phyloP scores from a whole-genome alignment of 2,329 filamentous ascomycete species.

The Cytospora piceicola region DNA sequence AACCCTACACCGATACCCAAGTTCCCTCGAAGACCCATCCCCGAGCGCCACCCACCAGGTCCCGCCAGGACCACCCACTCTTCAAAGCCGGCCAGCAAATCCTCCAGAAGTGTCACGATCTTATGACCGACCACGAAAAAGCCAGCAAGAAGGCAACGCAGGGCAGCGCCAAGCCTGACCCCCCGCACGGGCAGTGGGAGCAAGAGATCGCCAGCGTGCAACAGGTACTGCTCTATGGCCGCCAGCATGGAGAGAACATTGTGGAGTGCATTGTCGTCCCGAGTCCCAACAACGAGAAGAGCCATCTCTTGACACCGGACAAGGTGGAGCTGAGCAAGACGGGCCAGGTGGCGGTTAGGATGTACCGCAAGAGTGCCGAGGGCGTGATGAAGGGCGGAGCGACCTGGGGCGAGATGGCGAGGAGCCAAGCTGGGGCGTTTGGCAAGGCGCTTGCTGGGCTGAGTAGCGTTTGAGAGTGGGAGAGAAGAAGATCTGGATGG shows the following conservation, averaged over 20 bases:
- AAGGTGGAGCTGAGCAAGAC: slow-evolving; percentile 33
- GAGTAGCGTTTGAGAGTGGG: not conserved
- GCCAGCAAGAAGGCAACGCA: slow-evolving; percentile 35
- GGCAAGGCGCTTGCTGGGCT: slow-evolving; percentile 17
- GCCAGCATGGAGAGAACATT: slow-evolving; percentile 37
- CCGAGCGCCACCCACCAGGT: not conserved
- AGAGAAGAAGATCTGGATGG: not conserved
- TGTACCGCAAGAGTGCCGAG: slow-evolving; percentile 40
- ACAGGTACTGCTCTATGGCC: slow-evolving; percentile 40
- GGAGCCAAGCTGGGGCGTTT: slow-evolving; percentile 17
- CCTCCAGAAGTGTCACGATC: slow-evolving; percentile 33
- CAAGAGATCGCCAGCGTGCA: slow-evolving; percentile 41
- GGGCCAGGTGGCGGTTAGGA: slow-evolving; percentile 36
- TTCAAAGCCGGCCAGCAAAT: slow-evolving; percentile 34
- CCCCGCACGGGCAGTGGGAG: slow-evolving; percentile 39
- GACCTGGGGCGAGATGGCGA: slow-evolving; percentile 21
- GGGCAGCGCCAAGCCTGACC: slow-evolving; percentile 30
- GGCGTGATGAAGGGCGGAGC: slow-evolving; percentile 30
- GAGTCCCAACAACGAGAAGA: slow-evolving; percentile 8
- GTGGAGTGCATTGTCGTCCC: slow-evolving; percentile 33
- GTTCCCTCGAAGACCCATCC: not conserved
- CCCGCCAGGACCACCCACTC: slow-evolving; percentile 32
- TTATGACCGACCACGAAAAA: slow-evolving; percentile 39
- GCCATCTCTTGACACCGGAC: slow-evolving; percentile 28
- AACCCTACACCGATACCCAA: slow-evolving; percentile 1